phyloP scores from a whole-genome alignment of 805 yeast species.

The Lipomyces sp. region DNA sequence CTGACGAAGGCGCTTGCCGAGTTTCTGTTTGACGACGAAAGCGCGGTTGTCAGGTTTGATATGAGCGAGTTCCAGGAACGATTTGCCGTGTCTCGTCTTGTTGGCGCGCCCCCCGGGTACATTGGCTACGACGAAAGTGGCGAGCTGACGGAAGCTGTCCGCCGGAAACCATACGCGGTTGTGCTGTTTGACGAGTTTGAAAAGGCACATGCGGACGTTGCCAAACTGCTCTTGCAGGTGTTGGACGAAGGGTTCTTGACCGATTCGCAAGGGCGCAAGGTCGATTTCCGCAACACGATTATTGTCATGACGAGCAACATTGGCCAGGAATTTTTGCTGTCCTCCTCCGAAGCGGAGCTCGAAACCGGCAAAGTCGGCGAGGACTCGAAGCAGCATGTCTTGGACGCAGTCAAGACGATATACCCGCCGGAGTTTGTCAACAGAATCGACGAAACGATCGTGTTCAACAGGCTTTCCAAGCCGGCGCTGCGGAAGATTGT shows the following conservation, averaged over 20 bases:
- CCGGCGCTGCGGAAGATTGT: constrained; percentile 72
- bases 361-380: constrained; percentile 51
- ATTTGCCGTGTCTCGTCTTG: constrained; percentile 82
- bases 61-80: constrained; percentile 98
- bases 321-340: constrained; percentile 83
- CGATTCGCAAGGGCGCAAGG: constrained; percentile 90
- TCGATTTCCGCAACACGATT: constrained; percentile 90
- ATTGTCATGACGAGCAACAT: constrained; percentile 96
- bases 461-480: constrained; percentile 85
- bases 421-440: constrained; percentile 96
- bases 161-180: constrained; percentile 92
- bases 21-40: constrained; percentile 84
- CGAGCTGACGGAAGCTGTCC: constrained; percentile 91
- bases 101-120: constrained; percentile 98
- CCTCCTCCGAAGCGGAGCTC: constrained; percentile 49
- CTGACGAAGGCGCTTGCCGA: constrained; percentile 89
- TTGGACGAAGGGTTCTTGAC: constrained; percentile 93
- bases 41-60: constrained; percentile 85
- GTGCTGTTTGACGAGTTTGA: constrained; percentile 94
- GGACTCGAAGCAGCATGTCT: constrained; percentile 54
- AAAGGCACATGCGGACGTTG: constrained; percentile 94
- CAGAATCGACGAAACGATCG: constrained; percentile 88
- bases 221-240: constrained; percentile 85
- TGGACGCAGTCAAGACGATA: constrained; percentile 61
- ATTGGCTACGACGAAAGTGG: constrained; percentile 94